Evolutionary conservation across 129 eudicot species (phyloP), one percentile per base, ranked within the genome.

Genomic region (Gnaphalium uliginosum): DNA sequence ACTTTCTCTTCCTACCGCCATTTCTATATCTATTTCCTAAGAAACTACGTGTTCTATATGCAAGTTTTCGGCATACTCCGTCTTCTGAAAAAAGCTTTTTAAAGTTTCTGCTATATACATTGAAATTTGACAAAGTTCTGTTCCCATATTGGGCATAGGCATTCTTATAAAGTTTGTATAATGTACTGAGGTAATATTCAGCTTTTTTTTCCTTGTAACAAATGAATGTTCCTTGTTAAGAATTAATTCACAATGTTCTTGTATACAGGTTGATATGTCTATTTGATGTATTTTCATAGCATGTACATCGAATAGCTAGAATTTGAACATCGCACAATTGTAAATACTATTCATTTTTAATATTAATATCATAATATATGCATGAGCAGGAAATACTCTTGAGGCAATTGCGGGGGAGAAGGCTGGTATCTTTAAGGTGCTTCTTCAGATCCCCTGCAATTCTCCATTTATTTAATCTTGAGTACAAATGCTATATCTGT

Each of bases 371-470:
- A 78, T 27, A 51, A 66, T 30, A 66, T 30, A 41, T 56, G 19
- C 72, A 65, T 71, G 63, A 54, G 4, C 85, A 93, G 98, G 98
- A 75, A 71, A 93, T 82, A 93, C 98, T 66, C 92, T 93, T 53
- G 93, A 84, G 78, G 91, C 84, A 80, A 93, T 93, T 78, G 98
- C 97, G 30, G 96, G 96, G 48, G 91, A 90, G 83, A 93, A 93
- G 81, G 96, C 98, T 59, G 98, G 98, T 64, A 93, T 93, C 73
- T 88, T 93, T 70, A 93, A 93, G 96, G 98, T 93, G 69, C 72
- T 66, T 63, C 30, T 30, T 18, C 10, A 25, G 56, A 25, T 74
- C 66, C 30, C 6, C 1, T 54, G 65, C 46, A 41, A 13, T 58
- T 66, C 70, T 1, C 50, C 24, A 29, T 24, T 3, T 39, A 26